Base-by-base conservation (phyloP, 2,329 filamentous ascomycete genomes). In the Aureobasidium pullulans region DNA sequence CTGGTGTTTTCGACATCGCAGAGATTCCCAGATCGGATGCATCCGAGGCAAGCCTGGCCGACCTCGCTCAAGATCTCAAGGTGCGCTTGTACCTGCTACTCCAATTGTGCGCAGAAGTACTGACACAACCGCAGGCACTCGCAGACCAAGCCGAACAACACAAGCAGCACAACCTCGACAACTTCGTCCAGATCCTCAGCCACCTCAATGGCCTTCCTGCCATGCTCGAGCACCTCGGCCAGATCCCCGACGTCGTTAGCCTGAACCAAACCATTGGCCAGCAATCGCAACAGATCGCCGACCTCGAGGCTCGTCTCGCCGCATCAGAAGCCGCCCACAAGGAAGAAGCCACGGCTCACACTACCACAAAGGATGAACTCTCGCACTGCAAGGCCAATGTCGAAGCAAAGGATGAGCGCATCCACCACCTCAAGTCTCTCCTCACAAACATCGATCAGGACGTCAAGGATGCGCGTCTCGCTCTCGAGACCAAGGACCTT, bases 31-130 rank as follows among this genome's bases (percentile, higher is more conserved):
- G 52, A 37, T 34, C 16, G 2, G 52, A 23, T 2, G 39, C 52
- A 28, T 56, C 52, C 19, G 52, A 56, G 16, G 37, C 52, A 3
- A 46, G 52, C 40, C 16, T 56, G 7, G 23, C 52, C 39, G 52
- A 56, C 5, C n/a, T 56, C n/a, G 52, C 52, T n/a, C 52, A 56
- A 46, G 52, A 56, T 46, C 31, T 56, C 31, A 56, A 56, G 52
- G 52, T 56, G 9, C 23, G 31, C 19, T n/a, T 29, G 3, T 29
- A 15, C 15, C 32, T 3, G 9, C 8, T 6, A 8, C 2, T n/a
- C 9, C 4, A 23, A 31, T 3, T 5, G 8, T 9, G n/a, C 50
- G 36, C 34, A 39, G 32, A 42, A 4, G 29, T 32, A 10, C 50
- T 54, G 32, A 54, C 15, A 42, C 29, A 32, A 15, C 16, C n/a